Evolutionary conservation across 169 alveolate genomes (phyloP), one percentile per base, ranked within the genome.

Genomic region (Blepharisma undulans): DNA sequence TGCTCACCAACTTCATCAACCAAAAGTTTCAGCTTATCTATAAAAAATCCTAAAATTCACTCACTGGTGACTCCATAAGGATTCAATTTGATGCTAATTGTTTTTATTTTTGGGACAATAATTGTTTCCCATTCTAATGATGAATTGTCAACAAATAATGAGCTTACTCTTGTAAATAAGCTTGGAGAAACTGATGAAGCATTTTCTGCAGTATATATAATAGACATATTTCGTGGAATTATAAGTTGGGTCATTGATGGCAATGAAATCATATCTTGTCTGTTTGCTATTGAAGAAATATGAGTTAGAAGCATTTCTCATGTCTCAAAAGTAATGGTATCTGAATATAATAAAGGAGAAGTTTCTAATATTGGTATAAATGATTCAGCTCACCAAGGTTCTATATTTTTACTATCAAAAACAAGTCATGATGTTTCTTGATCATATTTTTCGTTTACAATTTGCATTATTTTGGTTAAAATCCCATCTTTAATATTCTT

Each of bases 401-500:
- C 16, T 3, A 82, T 2, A 21, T 36, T n/a, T 12, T 82, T 30
- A 7, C 74, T 0, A 12, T 82, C 89, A 22, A 82, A 30, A n/a
- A 82, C 76, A 0, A 82, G 34, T 78, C 89, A 82, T 66, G 36
- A 18, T 12, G 61, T 91, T n/a, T n/a, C n/a, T n/a, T n/a, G n/a
- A n/a, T n/a, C n/a, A n/a, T n/a, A n/a, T n/a, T n/a, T n/a, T n/a
- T n/a, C n/a, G n/a, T n/a, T n/a, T n/a, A n/a, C 87, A 19, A 71
- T 81, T 76, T 90, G 76, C 29, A 25, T 12, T 25, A 76, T 19
- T 25, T 84, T 74, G 19, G 92, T 32, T 81, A 88, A 77, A 33
- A 72, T 90, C 25, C 80, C 78, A 7, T 22, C 78, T 72, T 90
- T 78, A 60, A 48, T 21, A 86, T 91, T 78, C 18, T 78, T 12